A percentile compares a stretch with the other conserved stretches of the same genome.
These are phyloP conservation scores for Hymenoscyphus fraxineus DNA, from an alignment of 2,329 filamentous ascomycete genomes.

Conservation along the genomic window DNA sequence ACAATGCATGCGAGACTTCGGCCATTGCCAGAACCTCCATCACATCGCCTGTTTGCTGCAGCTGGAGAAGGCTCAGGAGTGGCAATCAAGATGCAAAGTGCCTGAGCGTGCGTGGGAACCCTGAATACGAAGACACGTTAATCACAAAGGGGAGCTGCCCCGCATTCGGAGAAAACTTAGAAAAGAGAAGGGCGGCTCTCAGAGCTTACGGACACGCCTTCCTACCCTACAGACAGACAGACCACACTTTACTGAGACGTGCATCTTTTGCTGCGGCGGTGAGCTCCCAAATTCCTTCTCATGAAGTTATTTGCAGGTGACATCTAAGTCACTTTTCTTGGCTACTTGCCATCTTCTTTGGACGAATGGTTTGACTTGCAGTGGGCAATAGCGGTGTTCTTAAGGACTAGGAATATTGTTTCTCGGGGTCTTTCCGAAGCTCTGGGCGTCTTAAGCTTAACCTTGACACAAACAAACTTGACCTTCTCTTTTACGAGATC, in stretches of 20 bases:
- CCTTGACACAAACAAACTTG: neutral
- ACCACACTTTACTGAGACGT: conserved; percentile 1
- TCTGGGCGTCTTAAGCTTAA: neutral
- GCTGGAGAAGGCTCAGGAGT: neutral
- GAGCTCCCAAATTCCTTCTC: neutral
- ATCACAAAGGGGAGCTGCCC: neutral
- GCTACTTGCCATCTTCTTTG: neutral
- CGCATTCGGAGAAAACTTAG: neutral
- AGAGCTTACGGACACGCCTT: neutral
- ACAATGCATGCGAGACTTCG: neutral
- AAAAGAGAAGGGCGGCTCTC: neutral
- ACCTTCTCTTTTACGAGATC: neutral
- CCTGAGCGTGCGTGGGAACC: neutral
- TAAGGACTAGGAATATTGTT: neutral
- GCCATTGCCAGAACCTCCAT: neutral
- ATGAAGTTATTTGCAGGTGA: neutral
- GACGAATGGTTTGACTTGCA: neutral
- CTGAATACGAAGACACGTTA: neutral
- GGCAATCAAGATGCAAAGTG: neutral
- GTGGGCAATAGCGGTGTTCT: neutral
- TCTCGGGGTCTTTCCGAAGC: neutral
- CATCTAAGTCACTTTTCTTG: neutral
- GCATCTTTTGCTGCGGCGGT: neutral
- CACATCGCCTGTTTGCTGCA: neutral
- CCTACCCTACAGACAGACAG: neutral